phyloP scores from a whole-genome alignment of 192 early-diverging fungal species.

The Coemansia sp. region DNA sequence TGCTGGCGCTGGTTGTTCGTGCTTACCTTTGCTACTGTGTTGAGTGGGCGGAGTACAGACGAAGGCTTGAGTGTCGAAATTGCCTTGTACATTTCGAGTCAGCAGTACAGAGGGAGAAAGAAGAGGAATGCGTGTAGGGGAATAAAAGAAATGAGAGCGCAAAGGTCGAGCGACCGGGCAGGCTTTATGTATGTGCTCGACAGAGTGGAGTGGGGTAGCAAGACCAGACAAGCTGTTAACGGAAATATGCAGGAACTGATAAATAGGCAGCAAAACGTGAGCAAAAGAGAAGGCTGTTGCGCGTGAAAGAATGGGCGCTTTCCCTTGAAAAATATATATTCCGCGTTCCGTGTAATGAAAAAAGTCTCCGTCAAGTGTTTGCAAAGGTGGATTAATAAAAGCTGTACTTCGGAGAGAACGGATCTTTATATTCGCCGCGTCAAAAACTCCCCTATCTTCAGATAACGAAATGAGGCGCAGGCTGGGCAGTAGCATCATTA shows the following conservation, averaged over 20 bases:
- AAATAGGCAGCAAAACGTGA: constrained; percentile 5
- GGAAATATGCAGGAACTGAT: not conserved
- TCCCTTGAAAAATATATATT: not conserved
- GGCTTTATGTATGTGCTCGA: not conserved
- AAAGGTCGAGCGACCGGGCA: not conserved
- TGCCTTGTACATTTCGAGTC: constrained; percentile 50
- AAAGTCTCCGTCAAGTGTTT: not conserved
- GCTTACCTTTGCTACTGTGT: constrained; percentile 22
- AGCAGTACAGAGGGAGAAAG: constrained; percentile 2
- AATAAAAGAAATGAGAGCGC: not conserved
- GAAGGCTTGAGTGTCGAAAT: constrained; percentile 42
- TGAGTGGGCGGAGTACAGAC: constrained; percentile 39
- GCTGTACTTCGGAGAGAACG: constrained; percentile 18
- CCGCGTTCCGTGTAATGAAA: not conserved
- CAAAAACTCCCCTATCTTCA: not conserved
- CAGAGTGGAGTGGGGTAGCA: not conserved
- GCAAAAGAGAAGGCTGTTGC: not conserved
- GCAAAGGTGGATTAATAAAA: not conserved
- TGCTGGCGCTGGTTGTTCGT: too few relatives aligned
- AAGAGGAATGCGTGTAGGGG: not conserved
- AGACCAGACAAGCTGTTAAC: not conserved
- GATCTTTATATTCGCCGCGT: constrained; percentile 34
- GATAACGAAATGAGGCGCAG: not conserved
- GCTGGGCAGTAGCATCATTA: not conserved
- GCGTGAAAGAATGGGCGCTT: not conserved